Evolutionary conservation across 139 green algal species (phyloP).

Genomic region (Volvox africanus): DNA sequence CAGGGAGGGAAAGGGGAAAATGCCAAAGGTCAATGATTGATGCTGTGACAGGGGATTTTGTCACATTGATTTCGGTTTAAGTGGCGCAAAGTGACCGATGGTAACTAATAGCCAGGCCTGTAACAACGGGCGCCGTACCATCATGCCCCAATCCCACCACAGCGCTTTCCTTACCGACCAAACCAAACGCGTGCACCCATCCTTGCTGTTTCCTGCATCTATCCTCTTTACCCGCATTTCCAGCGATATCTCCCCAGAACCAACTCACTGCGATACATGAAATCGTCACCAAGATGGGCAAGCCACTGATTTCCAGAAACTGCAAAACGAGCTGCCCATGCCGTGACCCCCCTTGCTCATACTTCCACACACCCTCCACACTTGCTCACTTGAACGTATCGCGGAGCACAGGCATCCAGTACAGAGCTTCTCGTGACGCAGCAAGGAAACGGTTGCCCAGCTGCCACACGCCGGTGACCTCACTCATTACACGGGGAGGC

Average conservation of each 20-base stretch:
- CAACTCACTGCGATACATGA: too few relatives aligned
- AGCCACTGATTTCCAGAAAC: too few relatives aligned
- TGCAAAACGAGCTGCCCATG: too few relatives aligned
- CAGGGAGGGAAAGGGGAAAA: too few relatives aligned
- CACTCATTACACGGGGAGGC: not conserved
- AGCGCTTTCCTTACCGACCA: not conserved
- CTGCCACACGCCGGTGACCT: slow-evolving; percentile 14
- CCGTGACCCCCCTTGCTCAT: not conserved
- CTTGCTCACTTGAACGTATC: slow-evolving; percentile 17
- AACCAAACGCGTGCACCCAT: not conserved
- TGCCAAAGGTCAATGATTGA: too few relatives aligned
- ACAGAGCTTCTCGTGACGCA: slow-evolving; percentile 14
- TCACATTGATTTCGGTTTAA: too few relatives aligned
- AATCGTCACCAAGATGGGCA: too few relatives aligned
- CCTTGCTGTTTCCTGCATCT: not conserved
- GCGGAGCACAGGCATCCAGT: slow-evolving; percentile 23
- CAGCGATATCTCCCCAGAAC: not conserved
- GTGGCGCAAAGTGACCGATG: too few relatives aligned
- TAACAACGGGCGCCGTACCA: too few relatives aligned
- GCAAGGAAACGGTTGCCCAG: slow-evolving; percentile 46
- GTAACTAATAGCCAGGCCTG: too few relatives aligned
- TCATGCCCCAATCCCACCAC: not conserved
- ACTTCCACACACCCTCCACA: not conserved
- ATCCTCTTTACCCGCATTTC: not conserved
- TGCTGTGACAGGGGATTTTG: too few relatives aligned